Base-by-base conservation (phyloP, 192 early-diverging fungal genomes). In the Coemansia pectinata region DNA sequence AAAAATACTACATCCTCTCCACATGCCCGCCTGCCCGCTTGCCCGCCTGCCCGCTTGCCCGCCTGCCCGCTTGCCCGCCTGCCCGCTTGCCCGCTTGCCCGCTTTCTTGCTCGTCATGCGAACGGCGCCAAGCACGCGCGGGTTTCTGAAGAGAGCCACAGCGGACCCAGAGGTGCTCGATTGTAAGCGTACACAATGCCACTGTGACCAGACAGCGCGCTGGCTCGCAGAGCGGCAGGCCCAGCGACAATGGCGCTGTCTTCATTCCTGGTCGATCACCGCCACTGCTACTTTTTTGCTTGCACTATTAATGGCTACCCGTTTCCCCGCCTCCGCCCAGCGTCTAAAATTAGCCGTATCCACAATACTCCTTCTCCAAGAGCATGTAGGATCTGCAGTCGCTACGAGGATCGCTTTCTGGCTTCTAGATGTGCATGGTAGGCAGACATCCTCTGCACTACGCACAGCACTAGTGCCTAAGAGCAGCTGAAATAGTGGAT, bases 321-420 rank as follows among this genome's bases (percentile, higher is more conserved):
- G 47, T 9, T 48, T 23, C 19, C 47, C 8, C 47, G 47, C 44
- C 7, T 47, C 44, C n/a, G 44, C 25, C 52, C 25, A 55, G 23
- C 25, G 52, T 29, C 52, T 55, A 55, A 55, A 25, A 55, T 55
- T 55, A 55, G 52, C 53, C 50, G 25, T 17, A 17, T 44, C 42
- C 19, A 23, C 47, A 48, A 48, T 21, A 21, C 47, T 48, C 53
- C 29, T 33, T 57, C 25, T 57, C 53, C 53, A 57, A 48, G 47
- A 48, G 47, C 47, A 7, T 9, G 47, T 48, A 48, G 47, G 47
- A 48, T 48, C 47, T 48, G 19, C 47, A 23, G n/a, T 9, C n/a
- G 9, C 19, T 21, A 48, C 1, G 47, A 48, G 19, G 47, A 48
- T 48, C 19, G 47, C 47, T 48, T 7, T 48, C 19, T 21, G 19